These are phyloP conservation scores for Paramecium primaurelia DNA, from an alignment of 73 alveolate species.

Conservation along the genomic window DNA sequence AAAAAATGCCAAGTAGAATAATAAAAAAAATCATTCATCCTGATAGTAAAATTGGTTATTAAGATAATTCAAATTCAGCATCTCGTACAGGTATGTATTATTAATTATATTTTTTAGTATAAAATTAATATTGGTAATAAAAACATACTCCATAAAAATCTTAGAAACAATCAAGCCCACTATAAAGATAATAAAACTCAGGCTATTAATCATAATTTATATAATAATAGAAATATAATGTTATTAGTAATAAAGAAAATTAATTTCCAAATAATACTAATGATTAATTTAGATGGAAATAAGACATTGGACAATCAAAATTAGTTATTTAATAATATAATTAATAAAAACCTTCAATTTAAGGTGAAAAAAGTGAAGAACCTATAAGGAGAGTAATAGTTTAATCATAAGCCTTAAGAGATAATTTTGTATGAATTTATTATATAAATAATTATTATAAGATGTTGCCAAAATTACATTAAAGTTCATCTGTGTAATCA, in stretches of 20 bases:
- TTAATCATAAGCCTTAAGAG: not conserved
- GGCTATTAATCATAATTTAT: not conserved
- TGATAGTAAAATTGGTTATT: not conserved
- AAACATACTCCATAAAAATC: not conserved
- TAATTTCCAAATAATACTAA: not conserved
- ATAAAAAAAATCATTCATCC: not conserved
- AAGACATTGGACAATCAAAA: not conserved
- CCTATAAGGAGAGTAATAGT: conserved; percentile 1
- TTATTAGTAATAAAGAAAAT: conserved; percentile 1
- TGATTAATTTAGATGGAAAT: not conserved
- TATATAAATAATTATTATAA: not conserved
- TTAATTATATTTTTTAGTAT: not conserved
- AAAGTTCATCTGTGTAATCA: not conserved
- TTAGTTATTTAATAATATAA: not conserved
- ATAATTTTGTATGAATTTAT: not conserved
- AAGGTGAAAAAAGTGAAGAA: not conserved
- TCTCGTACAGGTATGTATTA: not conserved
- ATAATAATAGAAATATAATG: not conserved
- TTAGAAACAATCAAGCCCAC: not conserved
- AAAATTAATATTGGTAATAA: not conserved
- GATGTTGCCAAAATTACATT: conserved; percentile 2
- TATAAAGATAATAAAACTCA: not conserved
- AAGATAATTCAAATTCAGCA: conserved; percentile 18
- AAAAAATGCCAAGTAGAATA: not conserved
- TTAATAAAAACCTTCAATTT: not conserved